These are phyloP conservation scores for Perkinsus chesapeaki DNA, from an alignment of 169 alveolate species.

Conservation along the genomic window DNA sequence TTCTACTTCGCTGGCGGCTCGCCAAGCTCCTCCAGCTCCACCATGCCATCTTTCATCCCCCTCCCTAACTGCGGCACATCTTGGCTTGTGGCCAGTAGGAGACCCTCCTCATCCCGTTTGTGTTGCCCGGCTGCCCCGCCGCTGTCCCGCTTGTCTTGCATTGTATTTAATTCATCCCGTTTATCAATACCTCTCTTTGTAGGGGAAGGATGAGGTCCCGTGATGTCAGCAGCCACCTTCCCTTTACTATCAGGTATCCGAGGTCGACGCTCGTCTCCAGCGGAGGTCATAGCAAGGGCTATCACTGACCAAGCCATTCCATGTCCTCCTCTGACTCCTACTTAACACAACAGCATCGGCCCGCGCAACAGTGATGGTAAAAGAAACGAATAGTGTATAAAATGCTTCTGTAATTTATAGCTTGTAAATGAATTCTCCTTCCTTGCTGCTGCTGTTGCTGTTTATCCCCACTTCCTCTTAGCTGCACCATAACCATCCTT, in stretches of 20 bases:
- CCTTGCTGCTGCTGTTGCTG: not conserved
- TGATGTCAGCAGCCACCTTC: too few relatives aligned
- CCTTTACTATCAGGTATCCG: not conserved
- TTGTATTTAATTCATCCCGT: not conserved
- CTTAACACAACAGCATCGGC: too few relatives aligned
- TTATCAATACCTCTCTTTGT: not conserved
- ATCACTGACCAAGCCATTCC: too few relatives aligned
- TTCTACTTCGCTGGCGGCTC: not conserved
- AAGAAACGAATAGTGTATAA: too few relatives aligned
- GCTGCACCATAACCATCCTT: not conserved
- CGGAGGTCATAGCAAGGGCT: not conserved
- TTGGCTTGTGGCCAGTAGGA: not conserved
- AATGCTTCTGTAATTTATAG: too few relatives aligned
- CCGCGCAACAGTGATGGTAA: too few relatives aligned
- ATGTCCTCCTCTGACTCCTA: too few relatives aligned
- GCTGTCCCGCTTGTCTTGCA: not conserved
- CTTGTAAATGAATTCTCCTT: too few relatives aligned
- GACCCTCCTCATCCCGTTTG: not conserved
- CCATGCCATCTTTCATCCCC: not conserved
- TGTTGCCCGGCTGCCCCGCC: too few relatives aligned
- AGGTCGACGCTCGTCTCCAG: not conserved
- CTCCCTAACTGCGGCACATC: not conserved
- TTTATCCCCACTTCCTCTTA: not conserved
- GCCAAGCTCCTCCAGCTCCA: not conserved
- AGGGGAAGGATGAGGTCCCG: too few relatives aligned